Percentiles rank a stretch among this genome's conserved stretches.
Evolutionary conservation across 2,329 filamentous ascomycete genomes (phyloP).

Genomic region (Aspergillus sergii): DNA sequence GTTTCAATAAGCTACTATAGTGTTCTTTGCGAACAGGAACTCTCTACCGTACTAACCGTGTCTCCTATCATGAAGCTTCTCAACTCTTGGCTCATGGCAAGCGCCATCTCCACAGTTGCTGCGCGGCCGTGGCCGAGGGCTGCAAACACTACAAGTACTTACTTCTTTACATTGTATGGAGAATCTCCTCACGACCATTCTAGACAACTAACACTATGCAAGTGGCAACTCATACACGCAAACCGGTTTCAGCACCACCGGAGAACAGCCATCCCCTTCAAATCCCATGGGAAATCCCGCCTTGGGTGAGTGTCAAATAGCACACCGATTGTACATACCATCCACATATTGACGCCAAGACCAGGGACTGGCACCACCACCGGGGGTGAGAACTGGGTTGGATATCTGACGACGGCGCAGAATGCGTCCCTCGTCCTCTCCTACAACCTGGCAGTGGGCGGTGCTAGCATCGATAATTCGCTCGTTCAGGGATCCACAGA

Average conservation of each 20-base stretch:
- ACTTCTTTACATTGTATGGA: slow-evolving; percentile 47
- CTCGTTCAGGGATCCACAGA: slow-evolving; percentile 56
- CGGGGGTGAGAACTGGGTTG: slow-evolving; percentile 58
- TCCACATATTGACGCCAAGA: neutral
- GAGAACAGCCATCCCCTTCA: slow-evolving; percentile 52
- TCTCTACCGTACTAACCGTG: neutral
- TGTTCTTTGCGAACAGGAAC: neutral
- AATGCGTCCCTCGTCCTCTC: slow-evolving; percentile 52
- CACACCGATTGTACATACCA: neutral
- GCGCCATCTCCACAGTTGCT: slow-evolving; percentile 15
- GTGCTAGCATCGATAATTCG: slow-evolving; percentile 55
- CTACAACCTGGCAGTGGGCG: slow-evolving; percentile 59
- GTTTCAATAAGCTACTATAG: neutral
- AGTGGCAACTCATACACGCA: slow-evolving; percentile 64
- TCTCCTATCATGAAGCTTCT: slow-evolving; percentile 13
- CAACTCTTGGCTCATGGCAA: slow-evolving; percentile 13
- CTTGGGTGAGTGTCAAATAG: slow-evolving; percentile 23
- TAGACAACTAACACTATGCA: neutral
- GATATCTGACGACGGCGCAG: slow-evolving; percentile 50
- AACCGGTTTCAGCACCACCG: slow-evolving; percentile 59
- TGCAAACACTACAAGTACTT: slow-evolving; percentile 21
- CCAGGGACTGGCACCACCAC: slow-evolving; percentile 54
- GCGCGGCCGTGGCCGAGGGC: slow-evolving; percentile 21
- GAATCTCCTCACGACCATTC: neutral
- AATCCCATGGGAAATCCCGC: slow-evolving; percentile 66